Base-by-base conservation (phyloP, 2,329 filamentous ascomycete species). In the Rosellinia necatrix region DNA sequence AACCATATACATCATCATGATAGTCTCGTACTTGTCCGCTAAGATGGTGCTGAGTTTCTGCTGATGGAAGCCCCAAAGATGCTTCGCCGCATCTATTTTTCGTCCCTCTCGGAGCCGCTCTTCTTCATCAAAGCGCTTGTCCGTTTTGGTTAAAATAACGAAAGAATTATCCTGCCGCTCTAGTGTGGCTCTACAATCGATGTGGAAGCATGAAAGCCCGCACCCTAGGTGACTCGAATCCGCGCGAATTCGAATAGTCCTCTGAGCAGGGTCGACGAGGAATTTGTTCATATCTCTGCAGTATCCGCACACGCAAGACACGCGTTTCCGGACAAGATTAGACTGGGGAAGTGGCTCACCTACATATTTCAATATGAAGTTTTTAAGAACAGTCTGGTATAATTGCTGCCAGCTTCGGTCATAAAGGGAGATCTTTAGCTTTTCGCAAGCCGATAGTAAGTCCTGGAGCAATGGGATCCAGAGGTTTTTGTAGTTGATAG, bases 391-490 rank as follows among this genome's bases (percentile, higher is more conserved):
- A 8, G 37, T 41, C 1, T 61, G 55, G 17, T 67, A 71, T 12
- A 72, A 53, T 6, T 59, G 19, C 17, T 62, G 65, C 54, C 67
- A 72, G 10, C 15, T 46, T 6, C 58, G 53, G 0, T 49, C 51
- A 9, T 50, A 42, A 4, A 68, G 49, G 0, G 60, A 29, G 2
- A 61, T 46, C 1, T 48, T 17, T 3, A 50, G 35, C 12, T 48
- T 38, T 6, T 53, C 44, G 22, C 70, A 53, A 3, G 56, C 4
- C 6, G 17, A 3, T 0, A 66, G 19, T 3, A 73, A 53, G 4
- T 44, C 40, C 13, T 43, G 62, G 2, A 74, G 53, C 8, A 73
- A 63, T 1, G 69, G 70, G 2, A 74, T 38, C 72, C 72, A 74
- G 1, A 72, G 32, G 1, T 3, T 9, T 2, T 59, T 32, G 12